Percentiles rank a stretch among this genome's conserved stretches.
Evolutionary conservation across 139 green algal species (phyloP).

Genomic region (Volvox reticuliferus): DNA sequence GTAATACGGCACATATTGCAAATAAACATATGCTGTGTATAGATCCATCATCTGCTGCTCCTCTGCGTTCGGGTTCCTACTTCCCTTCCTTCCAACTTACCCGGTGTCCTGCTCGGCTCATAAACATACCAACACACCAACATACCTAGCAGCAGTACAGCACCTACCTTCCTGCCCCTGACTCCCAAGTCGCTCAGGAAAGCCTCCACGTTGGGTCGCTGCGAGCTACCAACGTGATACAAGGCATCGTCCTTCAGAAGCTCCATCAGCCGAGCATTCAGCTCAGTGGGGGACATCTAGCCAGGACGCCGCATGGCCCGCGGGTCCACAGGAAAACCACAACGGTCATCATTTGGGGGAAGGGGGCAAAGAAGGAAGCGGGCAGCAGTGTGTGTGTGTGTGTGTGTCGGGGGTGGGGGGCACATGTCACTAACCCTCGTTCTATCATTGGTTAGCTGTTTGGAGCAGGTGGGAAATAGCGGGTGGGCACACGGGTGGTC

Average conservation of each 20-base stretch:
- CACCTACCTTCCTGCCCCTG: background rate
- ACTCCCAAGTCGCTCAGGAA: constrained; percentile 32
- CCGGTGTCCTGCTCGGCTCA: no score
- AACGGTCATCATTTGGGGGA: background rate
- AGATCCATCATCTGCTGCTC: no score
- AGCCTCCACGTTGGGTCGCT: background rate
- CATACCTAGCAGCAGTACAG: no score
- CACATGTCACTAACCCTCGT: no score
- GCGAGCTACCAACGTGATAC: background rate
- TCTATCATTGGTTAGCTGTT: no score
- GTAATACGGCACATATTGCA: no score
- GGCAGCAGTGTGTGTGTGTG: no score
- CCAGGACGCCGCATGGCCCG: background rate
- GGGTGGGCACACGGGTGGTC: no score
- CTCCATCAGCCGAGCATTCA: background rate
- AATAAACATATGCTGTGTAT: no score
- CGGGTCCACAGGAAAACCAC: background rate
- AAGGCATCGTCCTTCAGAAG: background rate
- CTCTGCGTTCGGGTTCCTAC: background rate
- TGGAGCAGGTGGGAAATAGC: no score
- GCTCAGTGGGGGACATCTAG: background rate
- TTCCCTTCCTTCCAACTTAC: background rate
- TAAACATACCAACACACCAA: no score
- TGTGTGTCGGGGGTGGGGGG: background rate
- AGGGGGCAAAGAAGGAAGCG: background rate